These are phyloP conservation scores for Beauveria sp. DNA, from an alignment of 2,329 filamentous ascomycete genomes.

Conservation along the genomic window DNA sequence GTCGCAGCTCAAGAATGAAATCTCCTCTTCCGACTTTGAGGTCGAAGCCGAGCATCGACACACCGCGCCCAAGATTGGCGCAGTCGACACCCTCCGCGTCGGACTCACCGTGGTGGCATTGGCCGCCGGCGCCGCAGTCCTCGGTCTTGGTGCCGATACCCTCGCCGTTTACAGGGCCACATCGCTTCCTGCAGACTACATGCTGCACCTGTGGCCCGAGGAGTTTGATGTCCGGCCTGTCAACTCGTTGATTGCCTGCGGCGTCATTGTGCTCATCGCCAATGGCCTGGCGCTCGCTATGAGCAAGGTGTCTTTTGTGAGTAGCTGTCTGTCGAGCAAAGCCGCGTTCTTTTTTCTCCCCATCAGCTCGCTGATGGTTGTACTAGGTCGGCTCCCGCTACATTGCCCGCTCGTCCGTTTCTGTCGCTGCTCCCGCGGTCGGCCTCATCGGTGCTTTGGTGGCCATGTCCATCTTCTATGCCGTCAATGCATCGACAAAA, in stretches of 20 bases:
- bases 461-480: constrained; percentile 50
- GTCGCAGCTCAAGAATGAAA: constrained; percentile 30
- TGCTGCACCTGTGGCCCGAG: constrained; percentile 51
- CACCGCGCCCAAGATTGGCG: constrained; percentile 30
- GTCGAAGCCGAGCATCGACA: constrained; percentile 31
- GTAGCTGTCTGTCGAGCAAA: constrained; percentile 19
- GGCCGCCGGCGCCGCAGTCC: constrained; percentile 41
- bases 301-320: constrained; percentile 43
- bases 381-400: constrained; percentile 15
- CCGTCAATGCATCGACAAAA: constrained; percentile 43
- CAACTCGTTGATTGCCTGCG: constrained; percentile 44
- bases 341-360: no score
- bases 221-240: constrained; percentile 51
- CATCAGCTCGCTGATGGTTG: neutral
- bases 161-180: constrained; percentile 49
- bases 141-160: constrained; percentile 48
- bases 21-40: constrained; percentile 42
- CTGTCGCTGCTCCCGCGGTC: constrained; percentile 21
- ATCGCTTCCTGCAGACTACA: constrained; percentile 36
- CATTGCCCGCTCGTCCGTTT: constrained; percentile 13
- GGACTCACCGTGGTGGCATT: constrained; percentile 44
- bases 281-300: constrained; percentile 41
- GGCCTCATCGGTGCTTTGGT: constrained; percentile 36
- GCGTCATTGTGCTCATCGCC: constrained; percentile 40
- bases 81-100: constrained; percentile 37